Base-by-base conservation (phyloP, 208 protist genomes). In the Crithidia fasciculata region DNA sequence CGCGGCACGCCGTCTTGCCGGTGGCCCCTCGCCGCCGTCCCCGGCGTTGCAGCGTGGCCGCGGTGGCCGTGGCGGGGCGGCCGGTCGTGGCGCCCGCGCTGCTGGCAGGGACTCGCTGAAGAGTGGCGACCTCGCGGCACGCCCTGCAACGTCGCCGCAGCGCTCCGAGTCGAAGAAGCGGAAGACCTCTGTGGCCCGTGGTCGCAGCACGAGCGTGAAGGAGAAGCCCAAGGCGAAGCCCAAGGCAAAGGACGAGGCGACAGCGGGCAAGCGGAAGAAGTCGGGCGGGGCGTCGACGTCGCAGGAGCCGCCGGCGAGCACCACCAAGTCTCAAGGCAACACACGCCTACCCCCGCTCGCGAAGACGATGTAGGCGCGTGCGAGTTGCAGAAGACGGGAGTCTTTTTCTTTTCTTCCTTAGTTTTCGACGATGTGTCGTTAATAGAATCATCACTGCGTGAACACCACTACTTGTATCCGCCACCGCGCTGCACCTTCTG, bases 271-370 rank as follows among this genome's bases (percentile, higher is more conserved):
- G 57, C 69, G 57, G n/a, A 66, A 66, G 40, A 63, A 63, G 49
- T 53, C 66, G 19, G 37, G 9, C 4, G 40, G 15, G 39, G 15
- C 59, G n/a, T 15, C 47, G 28, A 56, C 57, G 15, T 6, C 57
- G 61, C 65, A 43, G 19, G 70, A 72, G 36, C 9, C 47, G n/a
- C 5, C 57, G 5, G 47, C 58, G 28, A 28, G 28, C 40, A 28
- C 41, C 4, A 18, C 65, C 4, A 70, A 70, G 65, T 6, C 39
- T 47, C 15, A 50, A 12, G 61, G 41, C 61, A 54, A n/a, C 40
- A 28, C 28, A 28, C 45, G 61, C 40, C 76, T 81, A 7, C 76
- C 76, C 15, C 76, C 39, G 10, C 62, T 80, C 2, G 49, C 74
- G 0, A 74, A 72, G 60, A 74, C 74, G 2, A 4, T 72, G 8